Conservation (phyloP, 116 monocot genomes). For the Cymodocea nodosa region DNA sequence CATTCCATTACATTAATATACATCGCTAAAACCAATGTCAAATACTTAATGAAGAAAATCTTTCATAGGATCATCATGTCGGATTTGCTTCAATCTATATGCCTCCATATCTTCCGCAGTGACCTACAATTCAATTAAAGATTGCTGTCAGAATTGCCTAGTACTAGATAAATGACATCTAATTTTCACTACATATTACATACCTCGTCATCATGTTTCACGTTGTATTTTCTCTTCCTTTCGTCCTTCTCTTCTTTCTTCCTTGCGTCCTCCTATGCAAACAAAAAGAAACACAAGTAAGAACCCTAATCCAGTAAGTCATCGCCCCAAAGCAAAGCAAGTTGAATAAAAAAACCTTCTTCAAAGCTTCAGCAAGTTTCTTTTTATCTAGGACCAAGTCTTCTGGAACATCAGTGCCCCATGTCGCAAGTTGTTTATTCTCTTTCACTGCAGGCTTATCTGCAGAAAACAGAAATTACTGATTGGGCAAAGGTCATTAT, state of each 20-base stretch:
- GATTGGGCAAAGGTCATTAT: neutral
- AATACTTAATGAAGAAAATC: conserved; percentile 57
- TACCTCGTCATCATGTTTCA: conserved; percentile 92
- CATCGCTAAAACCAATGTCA: too few species aligned
- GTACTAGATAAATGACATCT: neutral
- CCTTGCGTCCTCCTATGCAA: conserved; percentile 60
- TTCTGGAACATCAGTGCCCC: conserved; percentile 92
- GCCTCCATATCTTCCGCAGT: conserved; percentile 99
- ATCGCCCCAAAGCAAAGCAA: neutral
- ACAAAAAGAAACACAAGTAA: neutral
- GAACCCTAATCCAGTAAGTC: neutral
- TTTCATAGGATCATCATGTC: conserved; percentile 97
- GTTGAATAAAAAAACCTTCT: conserved; percentile 35
- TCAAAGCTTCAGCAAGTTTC: conserved; percentile 53
- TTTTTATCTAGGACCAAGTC: conserved; percentile 80
- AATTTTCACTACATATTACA: neutral
- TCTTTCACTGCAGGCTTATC: conserved; percentile 36
- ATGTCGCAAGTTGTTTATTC: conserved; percentile 68
- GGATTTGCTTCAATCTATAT: conserved; percentile 78
- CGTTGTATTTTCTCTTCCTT: conserved; percentile 91
- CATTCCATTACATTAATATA: neutral
- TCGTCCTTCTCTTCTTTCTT: conserved; percentile 91
- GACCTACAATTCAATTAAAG: conserved; percentile 27
- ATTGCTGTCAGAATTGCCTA: neutral
- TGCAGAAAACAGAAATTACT: conserved; percentile 13